Conservation (phyloP, 768 basidiomycete species). For the Macrocybe gigantea region DNA sequence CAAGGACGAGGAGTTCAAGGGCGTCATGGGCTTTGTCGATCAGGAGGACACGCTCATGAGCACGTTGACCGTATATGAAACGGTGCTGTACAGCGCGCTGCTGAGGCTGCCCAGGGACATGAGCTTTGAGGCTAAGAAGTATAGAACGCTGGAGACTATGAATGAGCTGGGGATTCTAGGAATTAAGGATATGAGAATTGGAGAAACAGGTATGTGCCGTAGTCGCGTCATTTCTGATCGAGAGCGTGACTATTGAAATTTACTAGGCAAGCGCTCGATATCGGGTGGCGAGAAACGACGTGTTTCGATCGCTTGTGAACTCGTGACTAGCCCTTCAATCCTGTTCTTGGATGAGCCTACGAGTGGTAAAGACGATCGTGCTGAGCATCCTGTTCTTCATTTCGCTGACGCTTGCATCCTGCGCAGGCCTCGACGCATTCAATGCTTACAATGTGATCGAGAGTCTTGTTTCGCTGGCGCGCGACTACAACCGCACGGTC, state of each 20-base stretch:
- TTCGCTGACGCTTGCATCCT: background rate
- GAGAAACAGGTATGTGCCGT: slow-evolving; percentile 67
- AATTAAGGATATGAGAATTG: slow-evolving; percentile 88
- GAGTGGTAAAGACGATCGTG: slow-evolving; percentile 51
- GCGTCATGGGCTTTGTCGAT: slow-evolving; percentile 92
- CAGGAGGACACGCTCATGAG: slow-evolving; percentile 98
- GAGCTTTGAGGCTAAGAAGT: slow-evolving; percentile 93
- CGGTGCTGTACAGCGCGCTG: slow-evolving; percentile 89
- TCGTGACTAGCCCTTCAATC: slow-evolving; percentile 95
- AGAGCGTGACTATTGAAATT: background rate
- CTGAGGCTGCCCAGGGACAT: slow-evolving; percentile 90
- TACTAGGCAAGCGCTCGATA: slow-evolving; percentile 78
- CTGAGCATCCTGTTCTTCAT: background rate
- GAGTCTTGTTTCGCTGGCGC: slow-evolving; percentile 76
- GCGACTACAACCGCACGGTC: slow-evolving; percentile 89
- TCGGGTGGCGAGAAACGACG: slow-evolving; percentile 97
- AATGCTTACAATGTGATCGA: slow-evolving; percentile 96
- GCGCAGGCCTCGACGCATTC: slow-evolving; percentile 82
- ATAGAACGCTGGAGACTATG: slow-evolving; percentile 91
- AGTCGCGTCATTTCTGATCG: background rate
- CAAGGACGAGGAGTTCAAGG: slow-evolving; percentile 67
- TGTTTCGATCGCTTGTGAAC: slow-evolving; percentile 95
- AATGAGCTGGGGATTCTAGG: slow-evolving; percentile 90
- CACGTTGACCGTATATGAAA: slow-evolving; percentile 97
- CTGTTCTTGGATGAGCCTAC: slow-evolving; percentile 97